Conservation (phyloP, 257 asterid species). For the Fraxinus pennsylvanica region DNA sequence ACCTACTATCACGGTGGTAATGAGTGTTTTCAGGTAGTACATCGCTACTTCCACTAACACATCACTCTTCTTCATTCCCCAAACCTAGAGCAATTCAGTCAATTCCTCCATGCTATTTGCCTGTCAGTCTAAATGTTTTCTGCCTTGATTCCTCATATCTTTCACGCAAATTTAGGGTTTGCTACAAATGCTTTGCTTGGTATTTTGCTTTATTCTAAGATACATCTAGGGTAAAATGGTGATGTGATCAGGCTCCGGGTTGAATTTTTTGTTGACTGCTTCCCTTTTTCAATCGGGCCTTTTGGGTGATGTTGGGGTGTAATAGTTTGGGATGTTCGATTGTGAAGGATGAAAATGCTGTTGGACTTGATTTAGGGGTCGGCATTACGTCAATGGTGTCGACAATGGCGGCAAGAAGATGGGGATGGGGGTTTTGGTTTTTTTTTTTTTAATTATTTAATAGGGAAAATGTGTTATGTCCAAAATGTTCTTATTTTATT, state of each 20-base stretch:
- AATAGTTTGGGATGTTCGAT: neutral
- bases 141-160: neutral
- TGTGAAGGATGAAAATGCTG: neutral
- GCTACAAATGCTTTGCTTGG: neutral
- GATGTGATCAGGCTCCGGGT: neutral
- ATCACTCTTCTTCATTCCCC: constrained; percentile 40
- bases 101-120: constrained; percentile 17
- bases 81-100: constrained; percentile 30
- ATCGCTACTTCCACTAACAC: constrained; percentile 45
- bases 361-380: neutral
- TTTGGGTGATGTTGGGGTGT: neutral
- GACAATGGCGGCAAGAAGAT: too few species aligned
- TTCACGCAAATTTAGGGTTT: neutral
- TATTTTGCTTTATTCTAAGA: neutral
- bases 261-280: neutral
- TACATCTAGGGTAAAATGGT: neutral
- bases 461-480: too few species aligned
- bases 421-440: too few species aligned
- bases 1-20: too few species aligned
- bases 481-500: too few species aligned
- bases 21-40: neutral
- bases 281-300: neutral
- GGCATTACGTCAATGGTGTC: too few species aligned
- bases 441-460: too few species aligned
- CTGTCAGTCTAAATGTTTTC: neutral